Evolutionary conservation across 2,329 filamentous ascomycete species (phyloP).

Genomic region (Epichloe gansuensis): DNA sequence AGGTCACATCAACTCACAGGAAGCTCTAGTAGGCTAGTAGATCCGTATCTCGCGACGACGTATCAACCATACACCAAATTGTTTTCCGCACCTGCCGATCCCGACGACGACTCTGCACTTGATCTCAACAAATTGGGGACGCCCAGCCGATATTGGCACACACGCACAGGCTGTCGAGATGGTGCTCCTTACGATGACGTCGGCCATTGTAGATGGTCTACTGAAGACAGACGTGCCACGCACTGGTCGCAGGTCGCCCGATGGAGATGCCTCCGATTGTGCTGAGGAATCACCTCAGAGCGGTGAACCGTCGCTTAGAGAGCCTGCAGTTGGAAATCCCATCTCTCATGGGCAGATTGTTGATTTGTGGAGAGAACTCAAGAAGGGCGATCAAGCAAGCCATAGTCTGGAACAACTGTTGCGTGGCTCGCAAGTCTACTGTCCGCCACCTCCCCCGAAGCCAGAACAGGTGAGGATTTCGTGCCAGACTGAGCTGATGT

Average conservation of each 20-base stretch:
- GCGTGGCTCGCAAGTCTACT: slow-evolving; percentile 57
- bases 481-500: neutral
- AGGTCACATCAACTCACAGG: too few relatives aligned
- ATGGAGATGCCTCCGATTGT: slow-evolving; percentile 5
- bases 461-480: slow-evolving; percentile 52
- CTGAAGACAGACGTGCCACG: slow-evolving; percentile 16
- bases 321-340: slow-evolving; percentile 46
- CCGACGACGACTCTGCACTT: too few relatives aligned
- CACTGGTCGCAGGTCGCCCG: slow-evolving; percentile 1
- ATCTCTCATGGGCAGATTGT: slow-evolving; percentile 61
- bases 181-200: slow-evolving; percentile 69
- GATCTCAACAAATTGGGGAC: neutral
- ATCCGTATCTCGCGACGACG: too few relatives aligned
- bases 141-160: neutral
- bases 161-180: slow-evolving; percentile 28
- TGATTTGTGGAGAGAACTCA: slow-evolving; percentile 41
- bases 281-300: slow-evolving; percentile 10
- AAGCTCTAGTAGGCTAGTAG: too few relatives aligned
- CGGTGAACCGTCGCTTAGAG: slow-evolving; percentile 35
- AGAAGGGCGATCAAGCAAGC: slow-evolving; percentile 8
- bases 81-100: too few relatives aligned
- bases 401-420: slow-evolving; percentile 58
- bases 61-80: too few relatives aligned
- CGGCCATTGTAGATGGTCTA: slow-evolving; percentile 52
- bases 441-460: slow-evolving; percentile 69